A percentile compares a stretch with the other conserved stretches of the same genome.
phyloP scores from a whole-genome alignment of 2,329 filamentous ascomycete species.

The Pseudocercospora pini-densiflorae region DNA sequence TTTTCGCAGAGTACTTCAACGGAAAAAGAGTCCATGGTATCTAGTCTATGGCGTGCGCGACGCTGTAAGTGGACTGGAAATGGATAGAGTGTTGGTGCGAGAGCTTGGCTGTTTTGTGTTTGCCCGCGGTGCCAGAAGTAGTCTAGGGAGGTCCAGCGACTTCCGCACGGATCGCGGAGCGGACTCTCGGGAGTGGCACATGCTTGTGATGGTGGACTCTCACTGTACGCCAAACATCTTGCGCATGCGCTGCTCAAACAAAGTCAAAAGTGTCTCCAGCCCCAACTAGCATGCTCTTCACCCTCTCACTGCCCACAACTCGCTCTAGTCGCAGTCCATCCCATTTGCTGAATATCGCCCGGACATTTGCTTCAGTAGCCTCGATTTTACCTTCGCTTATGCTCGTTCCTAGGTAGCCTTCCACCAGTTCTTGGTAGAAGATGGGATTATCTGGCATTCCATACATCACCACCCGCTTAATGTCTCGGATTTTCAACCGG shows the following conservation, averaged over 20 bases:
- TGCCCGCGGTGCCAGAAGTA: background rate
- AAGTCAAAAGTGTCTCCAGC: conserved; percentile 87
- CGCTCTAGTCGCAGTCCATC: conserved; percentile 89
- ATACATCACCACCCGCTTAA: conserved; percentile 86
- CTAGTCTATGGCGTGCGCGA: background rate
- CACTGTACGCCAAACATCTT: background rate
- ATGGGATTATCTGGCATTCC: conserved; percentile 84
- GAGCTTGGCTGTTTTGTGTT: background rate
- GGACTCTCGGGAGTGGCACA: background rate
- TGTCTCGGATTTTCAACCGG: conserved; percentile 80
- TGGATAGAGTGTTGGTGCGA: background rate
- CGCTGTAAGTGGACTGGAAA: background rate
- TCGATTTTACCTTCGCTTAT: conserved; percentile 63
- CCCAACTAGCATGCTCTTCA: conserved; percentile 79
- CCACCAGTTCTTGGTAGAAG: conserved; percentile 79
- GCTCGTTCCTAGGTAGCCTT: conserved; percentile 63
- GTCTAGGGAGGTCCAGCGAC: background rate
- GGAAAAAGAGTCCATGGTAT: background rate
- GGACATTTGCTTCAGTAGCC: conserved; percentile 54
- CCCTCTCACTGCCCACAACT: conserved; percentile 78
- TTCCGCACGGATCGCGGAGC: background rate
- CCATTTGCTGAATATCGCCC: conserved; percentile 80
- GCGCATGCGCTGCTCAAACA: conserved; percentile 55
- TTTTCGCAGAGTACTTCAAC: background rate
- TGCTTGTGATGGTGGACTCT: background rate